phyloP scores from a whole-genome alignment of 192 early-diverging fungal genomes.

The Backusella westeae region DNA sequence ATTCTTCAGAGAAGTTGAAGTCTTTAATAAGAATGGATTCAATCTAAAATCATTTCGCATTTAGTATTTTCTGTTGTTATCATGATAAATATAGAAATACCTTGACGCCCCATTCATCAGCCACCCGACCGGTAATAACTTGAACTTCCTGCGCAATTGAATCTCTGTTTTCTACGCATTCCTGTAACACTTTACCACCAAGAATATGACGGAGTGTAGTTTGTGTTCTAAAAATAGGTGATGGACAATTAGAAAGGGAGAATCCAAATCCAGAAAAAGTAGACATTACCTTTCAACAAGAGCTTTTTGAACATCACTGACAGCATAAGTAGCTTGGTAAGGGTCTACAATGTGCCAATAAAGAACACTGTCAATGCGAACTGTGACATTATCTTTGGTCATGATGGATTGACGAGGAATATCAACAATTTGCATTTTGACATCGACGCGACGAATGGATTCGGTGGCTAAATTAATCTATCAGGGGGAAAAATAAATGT shows the following conservation, averaged over 20 bases:
- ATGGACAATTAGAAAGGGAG: neutral
- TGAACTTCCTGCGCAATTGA: slow-evolving; percentile 84
- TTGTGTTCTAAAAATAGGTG: slow-evolving; percentile 55
- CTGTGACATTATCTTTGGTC: slow-evolving; percentile 90
- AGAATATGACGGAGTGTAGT: slow-evolving; percentile 86
- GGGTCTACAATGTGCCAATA: slow-evolving; percentile 85
- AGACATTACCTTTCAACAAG: slow-evolving; percentile 68
- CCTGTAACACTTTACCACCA: slow-evolving; percentile 82
- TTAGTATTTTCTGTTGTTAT: neutral
- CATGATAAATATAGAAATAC: slow-evolving; percentile 33
- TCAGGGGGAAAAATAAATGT: neutral
- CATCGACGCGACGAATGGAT: slow-evolving; percentile 40
- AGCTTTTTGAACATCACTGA: slow-evolving; percentile 77
- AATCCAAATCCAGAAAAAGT: neutral
- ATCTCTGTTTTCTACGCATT: slow-evolving; percentile 87
- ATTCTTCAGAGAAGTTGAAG: slow-evolving; percentile 63
- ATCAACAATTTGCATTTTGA: slow-evolving; percentile 53
- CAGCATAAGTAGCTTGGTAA: slow-evolving; percentile 76
- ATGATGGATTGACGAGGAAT: slow-evolving; percentile 75
- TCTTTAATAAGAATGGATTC: slow-evolving; percentile 58
- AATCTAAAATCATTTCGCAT: slow-evolving; percentile 25
- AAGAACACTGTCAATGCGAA: slow-evolving; percentile 82
- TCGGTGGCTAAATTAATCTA: slow-evolving; percentile 52
- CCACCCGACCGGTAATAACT: slow-evolving; percentile 77
- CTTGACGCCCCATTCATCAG: slow-evolving; percentile 76